A percentile compares a stretch with the other conserved stretches of the same genome.
phyloP scores from a whole-genome alignment of 352 stramenopile species.

The Pythium coloratum region DNA sequence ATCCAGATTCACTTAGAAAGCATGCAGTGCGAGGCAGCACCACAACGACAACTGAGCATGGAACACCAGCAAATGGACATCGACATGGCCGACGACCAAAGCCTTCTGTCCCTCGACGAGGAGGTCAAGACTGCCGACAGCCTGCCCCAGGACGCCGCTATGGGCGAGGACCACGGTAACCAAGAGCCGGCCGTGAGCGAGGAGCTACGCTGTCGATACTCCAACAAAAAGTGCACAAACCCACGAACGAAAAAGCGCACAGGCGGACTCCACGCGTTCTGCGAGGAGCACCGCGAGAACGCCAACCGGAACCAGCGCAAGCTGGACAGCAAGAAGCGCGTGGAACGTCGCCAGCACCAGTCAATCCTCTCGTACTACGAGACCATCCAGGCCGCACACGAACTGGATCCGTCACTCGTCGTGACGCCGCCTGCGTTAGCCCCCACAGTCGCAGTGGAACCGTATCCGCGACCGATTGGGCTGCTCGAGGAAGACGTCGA shows the following conservation, averaged over 20 bases:
- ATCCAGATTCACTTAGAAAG: background rate
- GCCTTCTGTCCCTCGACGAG: too few species aligned
- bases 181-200: slow-evolving; percentile 2
- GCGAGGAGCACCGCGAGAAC: slow-evolving; percentile 29
- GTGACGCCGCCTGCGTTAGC: background rate
- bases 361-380: slow-evolving; percentile 23
- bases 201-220: slow-evolving; percentile 26
- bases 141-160: background rate
- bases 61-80: background rate
- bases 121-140: background rate
- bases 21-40: background rate
- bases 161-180: background rate
- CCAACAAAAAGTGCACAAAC: slow-evolving; percentile 32
- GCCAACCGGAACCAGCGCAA: slow-evolving; percentile 29
- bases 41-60: background rate
- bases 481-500: slow-evolving; percentile 27
- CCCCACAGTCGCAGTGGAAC: slow-evolving; percentile 8
- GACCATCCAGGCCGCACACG: slow-evolving; percentile 13
- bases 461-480: slow-evolving; percentile 2
- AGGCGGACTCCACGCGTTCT: slow-evolving; percentile 29
- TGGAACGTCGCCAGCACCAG: slow-evolving; percentile 22
- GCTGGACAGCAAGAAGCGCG: slow-evolving; percentile 25
- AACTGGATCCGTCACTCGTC: background rate
- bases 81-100: background rate
- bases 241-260: slow-evolving; percentile 22